Conservation (phyloP, 345 rosid species). For the Limnanthes douglasii region DNA sequence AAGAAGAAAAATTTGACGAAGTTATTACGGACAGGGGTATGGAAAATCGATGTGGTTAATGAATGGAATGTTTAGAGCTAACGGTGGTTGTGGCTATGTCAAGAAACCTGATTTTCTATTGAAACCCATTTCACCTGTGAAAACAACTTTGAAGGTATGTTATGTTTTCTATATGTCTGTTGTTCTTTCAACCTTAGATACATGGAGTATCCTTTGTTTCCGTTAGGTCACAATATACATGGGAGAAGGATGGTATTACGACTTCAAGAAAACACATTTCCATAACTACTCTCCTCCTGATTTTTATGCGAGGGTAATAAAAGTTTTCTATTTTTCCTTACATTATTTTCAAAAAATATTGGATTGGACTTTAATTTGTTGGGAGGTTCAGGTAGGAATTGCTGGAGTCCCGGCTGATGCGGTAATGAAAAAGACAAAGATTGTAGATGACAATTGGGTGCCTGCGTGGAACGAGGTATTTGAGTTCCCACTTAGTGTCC, state of each 20-base stretch:
- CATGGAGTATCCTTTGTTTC: slow-evolving; percentile 3
- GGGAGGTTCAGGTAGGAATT: slow-evolving; percentile 37
- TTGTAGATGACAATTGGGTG: slow-evolving; percentile 34
- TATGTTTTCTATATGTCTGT: neutral
- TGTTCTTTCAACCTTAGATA: neutral
- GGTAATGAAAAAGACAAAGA: slow-evolving; percentile 36
- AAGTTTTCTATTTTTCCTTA: too few relatives aligned
- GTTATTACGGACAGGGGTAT: slow-evolving; percentile 31
- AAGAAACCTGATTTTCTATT: slow-evolving; percentile 68
- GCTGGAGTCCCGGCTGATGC: slow-evolving; percentile 43
- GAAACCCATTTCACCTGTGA: slow-evolving; percentile 19
- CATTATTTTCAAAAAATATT: too few relatives aligned
- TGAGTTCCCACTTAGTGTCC: slow-evolving; percentile 37
- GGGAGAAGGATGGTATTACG: slow-evolving; percentile 89
- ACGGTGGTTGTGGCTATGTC: slow-evolving; percentile 86
- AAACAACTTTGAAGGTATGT: slow-evolving; percentile 56
- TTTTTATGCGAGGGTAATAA: slow-evolving; percentile 61
- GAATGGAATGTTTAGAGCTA: slow-evolving; percentile 94
- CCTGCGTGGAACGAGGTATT: slow-evolving; percentile 63
- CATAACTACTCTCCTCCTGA: slow-evolving; percentile 79
- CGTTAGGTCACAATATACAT: slow-evolving; percentile 58
- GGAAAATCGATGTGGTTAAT: slow-evolving; percentile 78
- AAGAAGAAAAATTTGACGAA: neutral
- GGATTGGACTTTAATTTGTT: too few relatives aligned
- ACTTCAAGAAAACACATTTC: slow-evolving; percentile 58